Conservation (phyloP, 2,329 filamentous ascomycete genomes). For the Chrysoporthe puriensis region DNA sequence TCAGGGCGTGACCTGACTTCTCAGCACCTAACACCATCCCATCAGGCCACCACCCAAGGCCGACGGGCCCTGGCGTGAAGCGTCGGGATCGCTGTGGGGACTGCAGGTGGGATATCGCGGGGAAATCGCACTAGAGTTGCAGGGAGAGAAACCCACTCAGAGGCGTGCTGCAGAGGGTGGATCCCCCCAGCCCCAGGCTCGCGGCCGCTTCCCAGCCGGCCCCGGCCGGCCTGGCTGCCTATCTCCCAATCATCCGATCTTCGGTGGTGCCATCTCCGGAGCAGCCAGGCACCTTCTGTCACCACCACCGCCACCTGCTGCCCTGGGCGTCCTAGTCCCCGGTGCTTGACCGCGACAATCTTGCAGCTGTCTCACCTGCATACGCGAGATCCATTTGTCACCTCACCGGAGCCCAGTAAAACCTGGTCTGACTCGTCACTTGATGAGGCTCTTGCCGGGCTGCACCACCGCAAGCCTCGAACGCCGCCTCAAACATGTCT, state of each 20-base stretch:
- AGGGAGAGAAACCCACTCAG: slow-evolving; percentile 1
- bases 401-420: slow-evolving; percentile 17
- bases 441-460: slow-evolving; percentile 20
- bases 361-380: slow-evolving; percentile 19
- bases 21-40: neutral
- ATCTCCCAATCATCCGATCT: slow-evolving; percentile 2
- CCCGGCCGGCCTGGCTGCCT: neutral
- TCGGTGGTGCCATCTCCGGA: slow-evolving; percentile 10
- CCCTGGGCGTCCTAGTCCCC: neutral
- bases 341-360: slow-evolving; percentile 1
- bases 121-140: slow-evolving; percentile 8
- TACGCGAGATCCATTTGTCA: slow-evolving; percentile 27
- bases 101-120: slow-evolving; percentile 7
- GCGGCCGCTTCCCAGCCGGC: neutral
- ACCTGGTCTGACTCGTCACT: slow-evolving; percentile 19
- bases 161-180: neutral
- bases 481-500: slow-evolving; percentile 20
- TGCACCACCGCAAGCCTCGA: slow-evolving; percentile 17
- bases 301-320: neutral
- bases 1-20: slow-evolving; percentile 1
- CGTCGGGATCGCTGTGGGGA: slow-evolving; percentile 13
- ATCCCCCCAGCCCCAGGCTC: neutral
- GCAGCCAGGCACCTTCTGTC: neutral
- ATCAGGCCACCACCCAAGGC: slow-evolving; percentile 7
- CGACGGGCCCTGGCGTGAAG: slow-evolving; percentile 3